Conservation (phyloP, 352 stramenopile species). For the Pythium aristosporum region DNA sequence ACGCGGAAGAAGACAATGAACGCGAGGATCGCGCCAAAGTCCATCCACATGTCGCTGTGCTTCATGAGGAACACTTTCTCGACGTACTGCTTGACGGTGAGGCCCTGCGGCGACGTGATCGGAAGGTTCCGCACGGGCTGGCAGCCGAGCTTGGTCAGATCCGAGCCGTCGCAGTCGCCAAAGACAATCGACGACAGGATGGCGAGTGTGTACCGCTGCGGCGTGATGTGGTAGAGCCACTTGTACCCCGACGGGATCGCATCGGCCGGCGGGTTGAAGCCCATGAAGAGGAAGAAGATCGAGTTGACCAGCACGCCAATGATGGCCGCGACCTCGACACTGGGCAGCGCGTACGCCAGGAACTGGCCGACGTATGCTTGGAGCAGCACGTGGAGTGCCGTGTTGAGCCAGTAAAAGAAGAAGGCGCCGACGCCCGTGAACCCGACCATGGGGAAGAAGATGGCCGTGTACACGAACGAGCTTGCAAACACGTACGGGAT, state of each 20-base stretch:
- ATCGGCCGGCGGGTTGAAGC: conserved; percentile 31
- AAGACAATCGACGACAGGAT: conserved; percentile 24
- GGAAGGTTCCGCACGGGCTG: conserved; percentile 7
- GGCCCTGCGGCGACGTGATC: conserved; percentile 5
- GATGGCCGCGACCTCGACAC: conserved; percentile 30
- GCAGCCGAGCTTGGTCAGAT: conserved; percentile 24
- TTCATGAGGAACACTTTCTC: conserved; percentile 24
- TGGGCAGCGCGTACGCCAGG: conserved; percentile 42
- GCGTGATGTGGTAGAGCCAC: conserved; percentile 17
- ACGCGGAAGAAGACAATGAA: conserved; percentile 16
- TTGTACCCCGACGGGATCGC: conserved; percentile 20
- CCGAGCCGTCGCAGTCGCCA: conserved; percentile 16
- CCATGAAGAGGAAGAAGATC: conserved; percentile 43
- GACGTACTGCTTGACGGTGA: conserved; percentile 30
- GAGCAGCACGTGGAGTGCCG: conserved; percentile 49
- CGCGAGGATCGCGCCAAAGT: conserved; percentile 4
- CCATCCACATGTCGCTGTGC: conserved; percentile 6
- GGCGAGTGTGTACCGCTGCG: conserved; percentile 23
- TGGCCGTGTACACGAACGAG: conserved; percentile 28
- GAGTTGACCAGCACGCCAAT: conserved; percentile 33
- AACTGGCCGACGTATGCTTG: conserved; percentile 68
- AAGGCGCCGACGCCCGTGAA: conserved; percentile 24
- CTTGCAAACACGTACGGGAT: conserved; percentile 34
- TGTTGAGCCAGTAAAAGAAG: conserved; percentile 61
- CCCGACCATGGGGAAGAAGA: conserved; percentile 34